A percentile compares a stretch with the other conserved stretches of the same genome.
Evolutionary conservation across 345 rosid genomes (phyloP).

Genomic region (Linum trigynum): DNA sequence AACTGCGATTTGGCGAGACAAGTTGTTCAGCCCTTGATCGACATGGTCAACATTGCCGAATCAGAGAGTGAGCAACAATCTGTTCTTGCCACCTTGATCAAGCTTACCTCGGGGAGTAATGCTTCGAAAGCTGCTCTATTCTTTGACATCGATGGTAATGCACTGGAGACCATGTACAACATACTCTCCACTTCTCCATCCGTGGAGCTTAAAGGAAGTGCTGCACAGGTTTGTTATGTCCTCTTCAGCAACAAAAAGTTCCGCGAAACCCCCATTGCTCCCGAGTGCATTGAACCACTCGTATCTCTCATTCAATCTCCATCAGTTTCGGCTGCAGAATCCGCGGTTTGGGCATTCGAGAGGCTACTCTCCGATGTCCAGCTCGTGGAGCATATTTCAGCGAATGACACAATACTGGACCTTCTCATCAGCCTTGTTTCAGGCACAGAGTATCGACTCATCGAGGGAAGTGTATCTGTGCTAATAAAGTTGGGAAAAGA

Average conservation of each 20-base stretch:
- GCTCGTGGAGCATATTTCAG: slow-evolving; percentile 53
- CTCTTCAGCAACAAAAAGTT: slow-evolving; percentile 46
- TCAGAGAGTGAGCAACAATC: slow-evolving; percentile 73
- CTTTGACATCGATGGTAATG: slow-evolving; percentile 52
- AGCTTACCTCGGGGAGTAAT: slow-evolving; percentile 46
- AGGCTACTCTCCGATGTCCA: slow-evolving; percentile 61
- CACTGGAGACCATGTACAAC: slow-evolving; percentile 49
- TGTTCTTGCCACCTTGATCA: slow-evolving; percentile 65
- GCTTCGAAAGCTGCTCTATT: slow-evolving; percentile 37
- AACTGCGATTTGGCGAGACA: slow-evolving; percentile 65
- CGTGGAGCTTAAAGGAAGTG: slow-evolving; percentile 57
- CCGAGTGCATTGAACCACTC: slow-evolving; percentile 54
- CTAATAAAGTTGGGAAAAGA: slow-evolving; percentile 86
- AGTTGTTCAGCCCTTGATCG: slow-evolving; percentile 73
- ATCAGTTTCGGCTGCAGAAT: slow-evolving; percentile 36
- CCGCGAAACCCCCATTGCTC: slow-evolving; percentile 46
- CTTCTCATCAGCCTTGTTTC: slow-evolving; percentile 62
- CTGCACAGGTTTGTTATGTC: slow-evolving; percentile 61
- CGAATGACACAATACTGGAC: slow-evolving; percentile 38
- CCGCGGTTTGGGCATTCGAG: slow-evolving; percentile 69
- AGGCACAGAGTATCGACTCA: slow-evolving; percentile 49
- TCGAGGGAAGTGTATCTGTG: slow-evolving; percentile 63
- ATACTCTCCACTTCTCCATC: slow-evolving; percentile 59
- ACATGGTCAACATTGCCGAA: slow-evolving; percentile 54
- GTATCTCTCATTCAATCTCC: slow-evolving; percentile 54